Percentiles rank a stretch among this genome's conserved stretches.
phyloP scores from a whole-genome alignment of 2,329 filamentous ascomycete genomes.

The Beauveria caledonica region DNA sequence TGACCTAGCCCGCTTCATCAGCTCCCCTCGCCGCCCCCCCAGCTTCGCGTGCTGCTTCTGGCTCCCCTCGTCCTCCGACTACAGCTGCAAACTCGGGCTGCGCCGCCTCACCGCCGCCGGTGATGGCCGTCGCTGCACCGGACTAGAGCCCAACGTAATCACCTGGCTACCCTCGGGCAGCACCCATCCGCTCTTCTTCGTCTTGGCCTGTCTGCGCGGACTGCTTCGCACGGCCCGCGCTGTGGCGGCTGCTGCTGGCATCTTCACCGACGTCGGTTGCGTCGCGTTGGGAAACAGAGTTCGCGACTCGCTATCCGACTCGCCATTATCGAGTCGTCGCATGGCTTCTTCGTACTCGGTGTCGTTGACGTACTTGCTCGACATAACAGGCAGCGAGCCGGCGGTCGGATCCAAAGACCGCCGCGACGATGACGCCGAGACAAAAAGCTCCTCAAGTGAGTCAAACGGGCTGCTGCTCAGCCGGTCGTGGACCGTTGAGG shows the following conservation, averaged over 20 bases:
- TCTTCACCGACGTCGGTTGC: slow-evolving; percentile 18
- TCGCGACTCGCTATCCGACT: slow-evolving; percentile 19
- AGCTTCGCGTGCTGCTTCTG: slow-evolving; percentile 14
- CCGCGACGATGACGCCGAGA: slow-evolving; percentile 30
- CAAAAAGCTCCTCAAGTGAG: slow-evolving; percentile 32
- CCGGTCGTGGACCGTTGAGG: too few species aligned
- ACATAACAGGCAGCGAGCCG: slow-evolving; percentile 18
- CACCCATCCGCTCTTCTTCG: slow-evolving; percentile 14
- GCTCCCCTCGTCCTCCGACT: slow-evolving; percentile 15
- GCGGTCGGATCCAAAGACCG: slow-evolving; percentile 18
- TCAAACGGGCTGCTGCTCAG: slow-evolving; percentile 27
- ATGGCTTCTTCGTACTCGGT: slow-evolving; percentile 37
- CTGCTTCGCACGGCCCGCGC: slow-evolving; percentile 15
- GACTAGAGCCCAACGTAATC: slow-evolving; percentile 23
- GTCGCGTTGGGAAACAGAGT: slow-evolving; percentile 26
- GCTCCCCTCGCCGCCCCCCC: not conserved
- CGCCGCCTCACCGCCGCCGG: not conserved
- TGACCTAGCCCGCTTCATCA: not conserved
- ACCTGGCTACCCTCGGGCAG: slow-evolving; percentile 25
- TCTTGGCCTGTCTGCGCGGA: slow-evolving; percentile 5
- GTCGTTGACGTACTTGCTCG: slow-evolving; percentile 22
- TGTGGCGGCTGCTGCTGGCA: not conserved
- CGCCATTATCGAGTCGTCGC: slow-evolving; percentile 30
- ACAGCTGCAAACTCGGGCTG: not conserved
- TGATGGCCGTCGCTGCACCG: not conserved